These are phyloP conservation scores for Nasturtium officinale DNA, from an alignment of 345 rosid species.

Conservation along the genomic window DNA sequence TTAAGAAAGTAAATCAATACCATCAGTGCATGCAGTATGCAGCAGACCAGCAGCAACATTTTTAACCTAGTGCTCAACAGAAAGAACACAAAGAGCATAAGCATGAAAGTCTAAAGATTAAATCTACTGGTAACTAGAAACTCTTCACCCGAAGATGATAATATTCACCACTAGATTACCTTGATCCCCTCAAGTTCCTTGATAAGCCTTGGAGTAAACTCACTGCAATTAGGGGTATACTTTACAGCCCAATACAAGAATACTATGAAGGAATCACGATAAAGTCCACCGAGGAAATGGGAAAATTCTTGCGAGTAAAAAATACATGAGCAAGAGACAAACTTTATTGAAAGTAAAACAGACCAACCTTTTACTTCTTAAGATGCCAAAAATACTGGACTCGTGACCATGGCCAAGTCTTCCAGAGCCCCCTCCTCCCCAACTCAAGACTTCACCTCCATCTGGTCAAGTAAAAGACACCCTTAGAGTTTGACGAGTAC, in stretches of 20 bases:
- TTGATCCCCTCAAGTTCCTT: conserved; percentile 81
- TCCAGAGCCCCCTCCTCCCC: conserved; percentile 90
- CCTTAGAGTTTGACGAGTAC: background rate
- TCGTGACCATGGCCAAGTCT: conserved; percentile 91
- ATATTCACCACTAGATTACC: conserved; percentile 47
- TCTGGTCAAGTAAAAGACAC: conserved; percentile 48
- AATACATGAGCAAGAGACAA: conserved; percentile 11
- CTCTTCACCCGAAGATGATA: background rate
- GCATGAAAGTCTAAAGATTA: conserved; percentile 11
- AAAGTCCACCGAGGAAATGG: conserved; percentile 9
- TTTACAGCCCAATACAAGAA: conserved; percentile 26
- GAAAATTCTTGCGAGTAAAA: background rate
- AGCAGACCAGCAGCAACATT: conserved; percentile 86
- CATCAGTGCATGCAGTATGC: conserved; percentile 87
- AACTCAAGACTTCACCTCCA: conserved; percentile 79
- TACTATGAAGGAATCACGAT: conserved; percentile 31
- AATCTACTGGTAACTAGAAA: conserved; percentile 7
- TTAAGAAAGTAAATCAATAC: conserved; percentile 46
- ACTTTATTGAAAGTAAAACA: background rate
- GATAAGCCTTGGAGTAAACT: conserved; percentile 89
- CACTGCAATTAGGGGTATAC: conserved; percentile 58
- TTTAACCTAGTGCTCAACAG: conserved; percentile 54
- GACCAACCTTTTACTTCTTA: conserved; percentile 67
- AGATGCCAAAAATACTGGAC: conserved; percentile 66
- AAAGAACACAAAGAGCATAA: conserved; percentile 39